These are phyloP conservation scores for Tricladium varicosporioides DNA, from an alignment of 2,329 filamentous ascomycete genomes.

Conservation along the genomic window DNA sequence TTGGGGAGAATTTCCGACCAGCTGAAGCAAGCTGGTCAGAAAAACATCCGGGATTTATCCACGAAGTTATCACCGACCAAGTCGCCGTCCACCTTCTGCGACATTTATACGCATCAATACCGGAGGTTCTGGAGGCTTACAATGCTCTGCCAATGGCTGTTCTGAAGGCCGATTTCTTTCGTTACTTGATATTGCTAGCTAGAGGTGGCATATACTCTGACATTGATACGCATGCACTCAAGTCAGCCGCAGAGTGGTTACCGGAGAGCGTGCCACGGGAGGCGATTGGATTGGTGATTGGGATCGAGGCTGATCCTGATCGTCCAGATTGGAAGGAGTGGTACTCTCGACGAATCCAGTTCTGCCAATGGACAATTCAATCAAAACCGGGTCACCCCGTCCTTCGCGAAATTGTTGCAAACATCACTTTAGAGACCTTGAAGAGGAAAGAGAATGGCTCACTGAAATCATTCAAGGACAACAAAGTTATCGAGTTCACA, in stretches of 20 bases:
- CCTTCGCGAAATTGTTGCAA: constrained; percentile 80
- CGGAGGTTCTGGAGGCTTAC: constrained; percentile 77
- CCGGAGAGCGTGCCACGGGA: constrained; percentile 73
- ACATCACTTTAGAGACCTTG: constrained; percentile 81
- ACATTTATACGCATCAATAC: constrained; percentile 81
- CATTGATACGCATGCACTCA: constrained; percentile 86
- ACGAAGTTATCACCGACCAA: constrained; percentile 94
- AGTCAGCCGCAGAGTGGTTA: constrained; percentile 84
- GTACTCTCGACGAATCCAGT: constrained; percentile 96
- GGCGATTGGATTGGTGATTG: constrained; percentile 81
- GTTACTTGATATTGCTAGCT: constrained; percentile 70
- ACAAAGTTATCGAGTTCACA: constrained; percentile 87
- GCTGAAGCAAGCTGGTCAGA: constrained; percentile 88
- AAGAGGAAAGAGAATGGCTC: constrained; percentile 66
- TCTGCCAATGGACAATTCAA: constrained; percentile 99
- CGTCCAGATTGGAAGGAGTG: constrained; percentile 88
- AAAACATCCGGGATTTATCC: constrained; percentile 84
- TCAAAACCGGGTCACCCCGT: constrained; percentile 92
- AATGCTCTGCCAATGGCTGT: constrained; percentile 69
- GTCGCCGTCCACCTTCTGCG: constrained; percentile 78
- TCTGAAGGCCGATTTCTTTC: constrained; percentile 72
- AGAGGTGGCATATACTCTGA: constrained; percentile 83
- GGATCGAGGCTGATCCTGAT: constrained; percentile 95
- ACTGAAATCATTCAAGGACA: constrained; percentile 56
- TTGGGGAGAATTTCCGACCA: constrained; percentile 71